Base-by-base conservation (phyloP, 768 basidiomycete species). In the Sutorius australiensis region DNA sequence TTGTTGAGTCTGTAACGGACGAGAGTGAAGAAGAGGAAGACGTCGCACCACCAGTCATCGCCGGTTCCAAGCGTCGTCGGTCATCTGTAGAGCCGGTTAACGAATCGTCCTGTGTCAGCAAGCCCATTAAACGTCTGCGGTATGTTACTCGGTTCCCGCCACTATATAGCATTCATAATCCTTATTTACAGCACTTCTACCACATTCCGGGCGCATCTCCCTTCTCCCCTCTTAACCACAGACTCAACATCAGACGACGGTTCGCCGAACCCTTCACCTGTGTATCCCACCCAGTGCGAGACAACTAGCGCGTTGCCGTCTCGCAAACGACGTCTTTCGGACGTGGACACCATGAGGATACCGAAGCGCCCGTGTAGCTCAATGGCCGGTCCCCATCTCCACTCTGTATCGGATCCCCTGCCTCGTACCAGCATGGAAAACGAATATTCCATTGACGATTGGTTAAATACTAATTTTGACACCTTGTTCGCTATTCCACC, bases 301-400 rank as follows among this genome's bases (percentile, higher is more conserved):
- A 46, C 7, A 11, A 40, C 33, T 21, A 0, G n/a, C 14, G 30
- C 19, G 2, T 2, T 36, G n/a, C 33, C n/a, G 37, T 47, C 53
- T 57, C 59, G 53, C 42, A 77, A 77, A 54, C 73, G 76, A 36
- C 65, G 71, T 3, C 44, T 74, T 12, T 77, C 75, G 2, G 71
- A 74, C 11, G 51, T 62, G 3, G 70, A 67, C 9, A 39, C 38
- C 2, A 34, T 54, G 0, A 30, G 37, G 1, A n/a, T 54, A 33
- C 33, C 64, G 1, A 75, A 76, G 34, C 67, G 67, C n/a, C 65
- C 67, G 0, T 58, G 63, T 37, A 17, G 13, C 21, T 53, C 67
- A 4, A 32, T 53, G 8, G 27, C 21, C 11, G 45, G 34, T 16
- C 62, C 67, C 1, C 66, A 59, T 39, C 46, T 60, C 6, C 70